Evolutionary conservation across 176 grass and related monocot genomes (phyloP), one percentile per base, ranked within the genome.

Genomic region (Carex littledalei): DNA sequence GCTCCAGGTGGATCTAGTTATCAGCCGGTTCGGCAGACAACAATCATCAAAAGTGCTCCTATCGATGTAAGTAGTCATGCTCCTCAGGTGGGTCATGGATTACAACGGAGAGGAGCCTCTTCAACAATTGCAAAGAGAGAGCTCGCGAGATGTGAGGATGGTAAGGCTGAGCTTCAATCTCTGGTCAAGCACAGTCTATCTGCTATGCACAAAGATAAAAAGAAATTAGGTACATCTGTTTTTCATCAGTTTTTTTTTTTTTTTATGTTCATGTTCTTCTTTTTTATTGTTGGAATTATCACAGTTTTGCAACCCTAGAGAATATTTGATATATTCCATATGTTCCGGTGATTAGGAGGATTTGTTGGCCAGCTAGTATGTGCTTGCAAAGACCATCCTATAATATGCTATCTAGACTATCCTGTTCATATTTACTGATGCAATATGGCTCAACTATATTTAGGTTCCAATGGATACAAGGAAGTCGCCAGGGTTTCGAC

Each of bases 401-500:
- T 29, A 43, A 43, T 43, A 35, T 35, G 39, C 6, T 43, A 43
- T 43, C 39, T 43, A 43, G 39, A 43, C 6, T 6, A 7, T 43
- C 39, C 4, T 43, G 39, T 43, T 43, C 39, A 47, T 47, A 47
- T 9, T 47, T 9, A 47, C 8, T 47, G 1, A 47, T 47, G 34
- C 45, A 9, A 47, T 6, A 39, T 56, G 84, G 47, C 82, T 68
- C 32, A 68, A 68, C 15, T 18, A 39, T 17, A 94, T 18, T 68
- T 18, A 94, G 90, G 87, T 79, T 78, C 88, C 18, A 86, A 81
- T 11, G 90, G 15, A 64, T 97, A 92, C 86, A 94, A 94, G 75
- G 87, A 97, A 89, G 83, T 88, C 75, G 94, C 94, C 18, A 89
- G 91, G 70, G 61, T 86, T 86, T 81, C 87, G 15, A 92, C 94